Conservation (phyloP, 495 filamentous ascomycete genomes). For the Haplographium delicatum region DNA sequence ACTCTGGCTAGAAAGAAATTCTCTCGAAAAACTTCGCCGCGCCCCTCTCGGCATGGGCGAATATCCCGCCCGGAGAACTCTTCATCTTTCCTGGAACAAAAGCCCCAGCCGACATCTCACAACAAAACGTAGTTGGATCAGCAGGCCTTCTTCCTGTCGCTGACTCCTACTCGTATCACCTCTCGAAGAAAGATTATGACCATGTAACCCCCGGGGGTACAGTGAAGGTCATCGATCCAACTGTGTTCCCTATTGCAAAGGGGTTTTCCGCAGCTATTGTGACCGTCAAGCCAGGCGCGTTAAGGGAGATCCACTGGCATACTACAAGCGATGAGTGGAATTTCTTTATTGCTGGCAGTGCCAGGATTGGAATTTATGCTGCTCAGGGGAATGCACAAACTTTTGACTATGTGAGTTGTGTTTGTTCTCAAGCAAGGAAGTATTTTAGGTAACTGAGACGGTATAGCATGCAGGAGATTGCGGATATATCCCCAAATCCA, state of each 20-base stretch:
- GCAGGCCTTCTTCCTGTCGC: conserved; percentile 49
- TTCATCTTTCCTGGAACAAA: conserved; percentile 63
- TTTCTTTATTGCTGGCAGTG: conserved; percentile 66
- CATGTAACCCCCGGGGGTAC: conserved; percentile 51
- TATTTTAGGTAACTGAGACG: neutral
- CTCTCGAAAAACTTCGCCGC: conserved; percentile 21
- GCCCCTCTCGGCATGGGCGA: conserved; percentile 20
- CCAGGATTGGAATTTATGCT: conserved; percentile 61
- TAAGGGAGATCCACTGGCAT: conserved; percentile 82
- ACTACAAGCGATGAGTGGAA: conserved; percentile 72
- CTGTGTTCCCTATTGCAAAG: conserved; percentile 53
- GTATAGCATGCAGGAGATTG: conserved; percentile 57
- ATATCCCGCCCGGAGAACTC: conserved; percentile 19
- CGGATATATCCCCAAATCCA: conserved; percentile 60
- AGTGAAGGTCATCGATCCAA: conserved; percentile 63
- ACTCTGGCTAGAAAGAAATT: conserved; percentile 7
- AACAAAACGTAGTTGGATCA: conserved; percentile 57
- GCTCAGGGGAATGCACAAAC: conserved; percentile 56
- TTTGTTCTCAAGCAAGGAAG: neutral
- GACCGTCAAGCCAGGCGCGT: conserved; percentile 61
- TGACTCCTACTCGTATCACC: conserved; percentile 60
- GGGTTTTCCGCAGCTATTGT: conserved; percentile 61
- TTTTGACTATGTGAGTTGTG: conserved; percentile 54
- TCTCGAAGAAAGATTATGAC: conserved; percentile 55
- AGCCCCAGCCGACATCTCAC: conserved; percentile 51